phyloP scores from a whole-genome alignment of 345 rosid species.

The Gossypium thurberi region DNA sequence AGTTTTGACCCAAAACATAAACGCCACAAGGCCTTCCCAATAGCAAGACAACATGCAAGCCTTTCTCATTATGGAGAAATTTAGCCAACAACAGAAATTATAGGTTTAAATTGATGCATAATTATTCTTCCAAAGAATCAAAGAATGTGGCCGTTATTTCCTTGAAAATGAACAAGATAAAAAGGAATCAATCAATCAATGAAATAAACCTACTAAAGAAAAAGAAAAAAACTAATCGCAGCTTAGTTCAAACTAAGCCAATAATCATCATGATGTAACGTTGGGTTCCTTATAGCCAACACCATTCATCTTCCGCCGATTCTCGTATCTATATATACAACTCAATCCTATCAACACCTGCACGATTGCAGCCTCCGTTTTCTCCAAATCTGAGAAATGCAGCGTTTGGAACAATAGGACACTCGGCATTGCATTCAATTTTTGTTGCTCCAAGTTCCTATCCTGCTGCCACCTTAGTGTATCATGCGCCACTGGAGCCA shows the following conservation, averaged over 20 bases:
- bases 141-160: background rate
- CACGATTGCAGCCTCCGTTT: conserved; percentile 48
- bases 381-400: conserved; percentile 47
- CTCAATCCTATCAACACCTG: conserved; percentile 54
- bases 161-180: background rate
- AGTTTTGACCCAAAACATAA: too few species aligned
- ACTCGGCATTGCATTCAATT: conserved; percentile 26
- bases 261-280: background rate
- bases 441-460: conserved; percentile 41
- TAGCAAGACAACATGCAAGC: too few species aligned
- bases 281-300: background rate
- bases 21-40: too few species aligned
- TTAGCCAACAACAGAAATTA: too few species aligned
- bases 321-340: conserved; percentile 31
- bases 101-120: background rate
- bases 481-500: conserved; percentile 43
- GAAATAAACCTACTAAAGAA: background rate
- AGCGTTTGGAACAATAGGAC: conserved; percentile 44
- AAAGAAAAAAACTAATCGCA: background rate
- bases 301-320: background rate
- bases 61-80: too few species aligned
- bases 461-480: conserved; percentile 51
- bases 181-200: background rate
- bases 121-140: background rate
- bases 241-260: background rate